Evolutionary conservation across 2,329 filamentous ascomycete genomes (phyloP).

Genomic region (Cladosporium sp.): DNA sequence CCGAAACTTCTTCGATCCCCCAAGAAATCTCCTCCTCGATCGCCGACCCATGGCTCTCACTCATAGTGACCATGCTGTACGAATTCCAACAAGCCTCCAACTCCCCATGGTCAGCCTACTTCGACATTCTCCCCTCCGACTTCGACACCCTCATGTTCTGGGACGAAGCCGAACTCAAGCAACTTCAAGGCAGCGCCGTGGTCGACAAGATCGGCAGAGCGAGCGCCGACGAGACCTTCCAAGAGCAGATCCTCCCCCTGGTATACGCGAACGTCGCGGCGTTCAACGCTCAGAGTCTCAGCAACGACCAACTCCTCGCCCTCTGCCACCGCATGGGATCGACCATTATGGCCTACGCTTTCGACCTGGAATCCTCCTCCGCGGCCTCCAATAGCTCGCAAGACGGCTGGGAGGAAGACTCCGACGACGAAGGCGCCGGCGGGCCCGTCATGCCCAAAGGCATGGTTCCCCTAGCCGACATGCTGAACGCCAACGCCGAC

Average conservation of each 20-base stretch:
- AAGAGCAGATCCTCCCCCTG: slow-evolving; percentile 52
- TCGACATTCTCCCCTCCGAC: slow-evolving; percentile 64
- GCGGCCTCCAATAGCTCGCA: slow-evolving; percentile 47
- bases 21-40: slow-evolving; percentile 34
- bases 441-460: slow-evolving; percentile 55
- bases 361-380: slow-evolving; percentile 62
- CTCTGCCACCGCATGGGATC: slow-evolving; percentile 78
- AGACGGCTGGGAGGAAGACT: slow-evolving; percentile 40
- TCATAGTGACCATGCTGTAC: slow-evolving; percentile 78
- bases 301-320: slow-evolving; percentile 47
- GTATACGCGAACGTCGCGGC: slow-evolving; percentile 36
- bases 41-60: slow-evolving; percentile 46
- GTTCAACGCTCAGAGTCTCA: slow-evolving; percentile 38
- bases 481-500: slow-evolving; percentile 82
- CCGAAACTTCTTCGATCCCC: slow-evolving; percentile 66
- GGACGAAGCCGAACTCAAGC: slow-evolving; percentile 62
- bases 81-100: slow-evolving; percentile 57
- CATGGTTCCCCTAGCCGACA: slow-evolving; percentile 88
- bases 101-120: slow-evolving; percentile 75
- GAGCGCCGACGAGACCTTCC: slow-evolving; percentile 67
- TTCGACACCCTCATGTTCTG: slow-evolving; percentile 95
- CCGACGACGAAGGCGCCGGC: slow-evolving; percentile 38
- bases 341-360: slow-evolving; percentile 89
- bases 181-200: slow-evolving; percentile 76
- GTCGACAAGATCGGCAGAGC: slow-evolving; percentile 70